These are phyloP conservation scores for Protostelium mycophagum DNA, from an alignment of 78 protist species.

Conservation along the genomic window DNA sequence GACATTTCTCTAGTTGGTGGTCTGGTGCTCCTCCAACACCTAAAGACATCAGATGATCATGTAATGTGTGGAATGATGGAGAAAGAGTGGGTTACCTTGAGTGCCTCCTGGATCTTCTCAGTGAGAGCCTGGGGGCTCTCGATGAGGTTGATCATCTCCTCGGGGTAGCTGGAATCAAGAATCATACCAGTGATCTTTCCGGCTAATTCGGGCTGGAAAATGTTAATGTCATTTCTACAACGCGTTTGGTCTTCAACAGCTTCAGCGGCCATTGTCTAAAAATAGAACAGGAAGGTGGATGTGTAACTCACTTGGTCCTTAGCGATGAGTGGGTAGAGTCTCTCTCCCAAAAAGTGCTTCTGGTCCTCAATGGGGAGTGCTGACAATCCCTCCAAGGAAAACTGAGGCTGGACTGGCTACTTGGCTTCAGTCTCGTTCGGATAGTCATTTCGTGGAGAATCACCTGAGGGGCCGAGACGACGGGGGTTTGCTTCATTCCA, in stretches of 20 bases:
- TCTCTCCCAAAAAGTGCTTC: slow-evolving; percentile 53
- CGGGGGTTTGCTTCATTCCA: not conserved
- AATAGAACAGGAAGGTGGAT: no score
- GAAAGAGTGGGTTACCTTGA: slow-evolving; percentile 22
- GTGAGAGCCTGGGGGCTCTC: slow-evolving; percentile 32
- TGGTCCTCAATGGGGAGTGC: slow-evolving; percentile 48
- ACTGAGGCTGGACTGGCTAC: no score
- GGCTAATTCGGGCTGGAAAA: slow-evolving; percentile 56
- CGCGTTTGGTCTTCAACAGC: no score
- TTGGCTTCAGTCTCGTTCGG: no score
- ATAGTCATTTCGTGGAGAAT: no score
- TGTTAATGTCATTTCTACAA: no score
- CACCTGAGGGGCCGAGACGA: not conserved
- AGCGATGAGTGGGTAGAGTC: slow-evolving; percentile 60
- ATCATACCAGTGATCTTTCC: slow-evolving; percentile 82
- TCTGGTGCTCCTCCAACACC: no score
- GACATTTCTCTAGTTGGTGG: no score
- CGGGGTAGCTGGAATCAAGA: slow-evolving; percentile 54
- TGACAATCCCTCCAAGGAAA: slow-evolving; percentile 18
- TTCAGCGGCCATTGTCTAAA: no score
- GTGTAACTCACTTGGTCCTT: no score
- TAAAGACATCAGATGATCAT: no score
- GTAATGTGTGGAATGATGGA: no score
- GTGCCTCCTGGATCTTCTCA: slow-evolving; percentile 67
- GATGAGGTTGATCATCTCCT: slow-evolving; percentile 43